Conservation (phyloP, 2,329 filamentous ascomycete genomes). For the Pseudocercospora cruenta region DNA sequence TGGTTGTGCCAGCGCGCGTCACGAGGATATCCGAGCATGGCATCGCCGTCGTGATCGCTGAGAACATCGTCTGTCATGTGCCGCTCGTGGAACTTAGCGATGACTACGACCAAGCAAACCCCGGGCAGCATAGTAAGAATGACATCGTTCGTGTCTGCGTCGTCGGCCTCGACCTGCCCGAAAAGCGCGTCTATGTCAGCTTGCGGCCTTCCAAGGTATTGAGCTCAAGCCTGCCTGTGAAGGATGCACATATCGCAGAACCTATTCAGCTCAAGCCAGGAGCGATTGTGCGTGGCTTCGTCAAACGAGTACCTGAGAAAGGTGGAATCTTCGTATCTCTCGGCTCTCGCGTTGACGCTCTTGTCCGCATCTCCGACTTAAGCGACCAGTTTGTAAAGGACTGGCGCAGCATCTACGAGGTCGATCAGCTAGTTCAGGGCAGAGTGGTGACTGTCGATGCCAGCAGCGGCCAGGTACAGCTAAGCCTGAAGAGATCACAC, state of each 20-base stretch:
- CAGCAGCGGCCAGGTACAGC: constrained; percentile 71
- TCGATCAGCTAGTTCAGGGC: constrained; percentile 88
- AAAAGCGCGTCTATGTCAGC: constrained; percentile 83
- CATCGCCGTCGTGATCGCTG: constrained; percentile 82
- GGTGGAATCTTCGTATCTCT: constrained; percentile 87
- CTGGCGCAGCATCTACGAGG: constrained; percentile 86
- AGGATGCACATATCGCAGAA: constrained; percentile 76
- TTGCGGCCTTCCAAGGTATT: constrained; percentile 84
- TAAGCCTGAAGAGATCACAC: constrained; percentile 84
- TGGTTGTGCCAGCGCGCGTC: constrained; percentile 80
- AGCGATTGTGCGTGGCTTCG: constrained; percentile 84
- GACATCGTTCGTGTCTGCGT: constrained; percentile 88
- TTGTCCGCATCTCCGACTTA: constrained; percentile 83
- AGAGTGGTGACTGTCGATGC: constrained; percentile 75
- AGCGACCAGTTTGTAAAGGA: constrained; percentile 92
- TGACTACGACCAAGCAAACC: constrained; percentile 80
- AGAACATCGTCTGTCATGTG: constrained; percentile 76
- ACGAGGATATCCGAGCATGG: constrained; percentile 85
- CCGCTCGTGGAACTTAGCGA: constrained; percentile 83
- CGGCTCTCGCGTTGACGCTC: constrained; percentile 77
- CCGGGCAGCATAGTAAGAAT: constrained; percentile 75
- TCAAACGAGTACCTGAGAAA: constrained; percentile 86
- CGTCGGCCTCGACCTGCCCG: constrained; percentile 75
- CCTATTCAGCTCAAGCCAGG: constrained; percentile 73
- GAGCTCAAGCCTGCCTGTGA: constrained; percentile 78